Evolutionary conservation across 176 grass and related monocot species (phyloP).

Genomic region (Poa pratensis): DNA sequence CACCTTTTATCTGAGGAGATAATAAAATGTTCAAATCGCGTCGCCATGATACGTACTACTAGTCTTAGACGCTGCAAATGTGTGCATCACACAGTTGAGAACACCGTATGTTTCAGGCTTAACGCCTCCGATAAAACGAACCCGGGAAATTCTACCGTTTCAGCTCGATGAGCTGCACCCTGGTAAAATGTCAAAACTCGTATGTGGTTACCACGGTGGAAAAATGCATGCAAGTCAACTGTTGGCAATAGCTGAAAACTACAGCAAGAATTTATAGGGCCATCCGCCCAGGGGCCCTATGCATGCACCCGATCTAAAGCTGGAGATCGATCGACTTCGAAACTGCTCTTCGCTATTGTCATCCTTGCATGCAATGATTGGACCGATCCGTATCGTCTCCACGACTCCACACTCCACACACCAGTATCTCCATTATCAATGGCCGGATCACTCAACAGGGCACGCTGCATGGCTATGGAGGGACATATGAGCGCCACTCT

Average conservation of each 20-base stretch:
- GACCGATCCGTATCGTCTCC: conserved; percentile 11
- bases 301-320: background rate
- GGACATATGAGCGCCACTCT: background rate
- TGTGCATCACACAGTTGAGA: background rate
- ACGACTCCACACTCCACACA: no score
- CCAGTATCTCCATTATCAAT: no score
- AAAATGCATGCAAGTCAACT: background rate
- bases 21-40: background rate
- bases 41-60: background rate
- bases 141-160: no score
- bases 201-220: background rate
- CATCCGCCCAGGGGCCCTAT: background rate
- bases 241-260: background rate
- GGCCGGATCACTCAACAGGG: background rate
- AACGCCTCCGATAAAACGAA: background rate
- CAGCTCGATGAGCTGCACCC: no score
- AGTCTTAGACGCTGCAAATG: background rate
- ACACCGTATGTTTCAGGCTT: background rate
- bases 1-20: background rate
- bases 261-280: background rate
- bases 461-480: background rate
- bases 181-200: background rate
- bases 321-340: background rate
- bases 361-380: conserved; percentile 19
- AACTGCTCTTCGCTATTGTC: conserved; percentile 38